Evolutionary conservation across 257 asterid genomes (phyloP).

Genomic region (Scutellaria galericulata): DNA sequence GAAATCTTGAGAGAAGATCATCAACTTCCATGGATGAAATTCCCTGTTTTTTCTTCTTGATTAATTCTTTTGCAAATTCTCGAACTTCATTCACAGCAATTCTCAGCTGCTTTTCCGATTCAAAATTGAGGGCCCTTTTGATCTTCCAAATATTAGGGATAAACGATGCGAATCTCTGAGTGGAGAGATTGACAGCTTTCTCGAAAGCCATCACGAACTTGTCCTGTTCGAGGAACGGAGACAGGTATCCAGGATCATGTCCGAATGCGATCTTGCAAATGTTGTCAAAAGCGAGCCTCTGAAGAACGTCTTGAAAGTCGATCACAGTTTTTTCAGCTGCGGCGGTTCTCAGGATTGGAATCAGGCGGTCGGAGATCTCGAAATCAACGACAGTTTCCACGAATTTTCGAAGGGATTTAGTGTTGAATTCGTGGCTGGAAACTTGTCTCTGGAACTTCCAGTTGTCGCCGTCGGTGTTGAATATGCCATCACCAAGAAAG

Average conservation of each 20-base stretch:
- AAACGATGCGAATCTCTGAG: conserved; percentile 21
- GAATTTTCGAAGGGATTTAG: conserved; percentile 47
- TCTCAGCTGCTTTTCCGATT: conserved; percentile 45
- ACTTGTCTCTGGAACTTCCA: conserved; percentile 61
- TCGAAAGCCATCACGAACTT: conserved; percentile 48
- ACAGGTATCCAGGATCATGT: conserved; percentile 43
- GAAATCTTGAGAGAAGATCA: conserved; percentile 52
- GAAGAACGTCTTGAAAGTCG: conserved; percentile 44
- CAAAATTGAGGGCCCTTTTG: conserved; percentile 35
- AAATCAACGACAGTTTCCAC: conserved; percentile 43
- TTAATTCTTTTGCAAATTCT: conserved; percentile 38
- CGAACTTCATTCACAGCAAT: conserved; percentile 36
- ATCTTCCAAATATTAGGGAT: conserved; percentile 46
- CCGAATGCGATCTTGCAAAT: conserved; percentile 53
- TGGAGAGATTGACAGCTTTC: conserved; percentile 37
- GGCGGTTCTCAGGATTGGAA: conserved; percentile 39
- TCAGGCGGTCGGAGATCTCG: conserved; percentile 43
- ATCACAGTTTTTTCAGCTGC: conserved; percentile 29
- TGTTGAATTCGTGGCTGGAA: conserved; percentile 53
- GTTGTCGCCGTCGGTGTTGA: conserved; percentile 49
- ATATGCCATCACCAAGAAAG: conserved; percentile 51
- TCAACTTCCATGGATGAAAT: conserved; percentile 25
- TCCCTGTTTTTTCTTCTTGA: conserved; percentile 35
- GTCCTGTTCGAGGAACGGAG: conserved; percentile 42
- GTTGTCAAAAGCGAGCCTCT: conserved; percentile 52